Base-by-base conservation (phyloP, 352 stramenopile genomes). In the Pythium dissotocum region DNA sequence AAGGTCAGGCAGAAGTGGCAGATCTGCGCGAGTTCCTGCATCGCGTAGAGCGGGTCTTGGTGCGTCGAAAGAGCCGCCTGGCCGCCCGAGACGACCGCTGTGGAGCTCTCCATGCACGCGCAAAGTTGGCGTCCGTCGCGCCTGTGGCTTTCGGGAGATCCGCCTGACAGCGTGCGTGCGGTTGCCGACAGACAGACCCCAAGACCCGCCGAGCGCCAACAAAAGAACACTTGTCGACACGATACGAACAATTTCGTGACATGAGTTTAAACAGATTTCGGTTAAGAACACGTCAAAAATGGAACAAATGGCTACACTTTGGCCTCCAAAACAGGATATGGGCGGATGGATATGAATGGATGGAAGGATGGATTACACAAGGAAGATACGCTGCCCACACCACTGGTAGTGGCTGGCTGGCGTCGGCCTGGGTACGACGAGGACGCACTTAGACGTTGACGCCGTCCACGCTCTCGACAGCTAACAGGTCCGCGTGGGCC, bases 401-500 rank as follows among this genome's bases (percentile, higher is more conserved):
- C 28, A 30, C 24, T 8, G 28, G 8, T 56, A 10, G 16, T 44
- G 48, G 44, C 12, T 33, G 12, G n/a, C 9, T 26, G 2, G 36
- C 55, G 9, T 26, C 21, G 55, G 32, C 21, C 14, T 42, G 8
- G 36, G 16, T 33, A 36, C 8, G 12, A 38, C 24, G 42, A 32
- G 32, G 2, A 40, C 12, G 10, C 28, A 8, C 63, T 88, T 97
- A 99, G 58, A 99, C 94, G 85, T 99, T 99, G 63, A 99, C 96
- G 33, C 82, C 84, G 79, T 99, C 97, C 28, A 98, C 83, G 80
- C 93, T 95, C 71, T 98, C 80, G 54, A 98, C 85, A 6, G 91
- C 78, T 35, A 99, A 79, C 57, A 98, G 69, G 58, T 85, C 82
- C 58, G 89, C 87, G 73, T 99, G 85, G 32, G 84, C 82, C 67